These are phyloP conservation scores for Sporothrix luriei DNA, from an alignment of 2,329 filamentous ascomycete genomes.

Conservation along the genomic window DNA sequence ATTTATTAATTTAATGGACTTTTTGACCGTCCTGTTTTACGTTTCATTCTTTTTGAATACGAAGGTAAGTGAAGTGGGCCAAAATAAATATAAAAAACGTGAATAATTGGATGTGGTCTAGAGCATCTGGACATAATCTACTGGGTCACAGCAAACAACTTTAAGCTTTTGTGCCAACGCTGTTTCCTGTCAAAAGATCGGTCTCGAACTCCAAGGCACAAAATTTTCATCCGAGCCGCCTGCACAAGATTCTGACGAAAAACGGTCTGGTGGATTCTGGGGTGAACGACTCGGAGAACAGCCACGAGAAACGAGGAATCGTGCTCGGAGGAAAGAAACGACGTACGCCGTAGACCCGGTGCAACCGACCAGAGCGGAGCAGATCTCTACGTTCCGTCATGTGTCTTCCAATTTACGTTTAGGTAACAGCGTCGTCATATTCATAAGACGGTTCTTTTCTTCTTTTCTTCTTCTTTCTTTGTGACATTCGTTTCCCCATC, in stretches of 20 bases:
- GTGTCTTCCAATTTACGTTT: neutral
- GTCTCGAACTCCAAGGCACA: slow-evolving; percentile 14
- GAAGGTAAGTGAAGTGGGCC: neutral
- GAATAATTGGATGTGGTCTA: too few relatives aligned
- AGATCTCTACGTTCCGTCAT: neutral
- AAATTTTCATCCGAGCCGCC: slow-evolving; percentile 1
- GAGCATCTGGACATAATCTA: too few relatives aligned
- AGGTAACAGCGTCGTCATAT: neutral
- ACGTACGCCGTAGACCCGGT: neutral
- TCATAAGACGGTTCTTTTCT: neutral
- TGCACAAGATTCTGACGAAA: neutral
- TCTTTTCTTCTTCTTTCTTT: slow-evolving; percentile 8
- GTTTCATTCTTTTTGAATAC: neutral
- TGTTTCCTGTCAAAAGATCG: neutral
- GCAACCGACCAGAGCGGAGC: neutral
- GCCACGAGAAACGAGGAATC: slow-evolving; percentile 8
- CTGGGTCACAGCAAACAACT: neutral
- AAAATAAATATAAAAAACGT: neutral
- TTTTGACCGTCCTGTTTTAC: too few relatives aligned
- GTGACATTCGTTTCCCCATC: neutral
- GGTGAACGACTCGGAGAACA: neutral
- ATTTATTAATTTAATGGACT: neutral
- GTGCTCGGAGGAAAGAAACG: neutral
- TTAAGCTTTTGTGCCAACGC: neutral
- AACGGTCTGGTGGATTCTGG: neutral